Evolutionary conservation across 169 alveolate genomes (phyloP).

Genomic region (Toxoplasma gondii): DNA sequence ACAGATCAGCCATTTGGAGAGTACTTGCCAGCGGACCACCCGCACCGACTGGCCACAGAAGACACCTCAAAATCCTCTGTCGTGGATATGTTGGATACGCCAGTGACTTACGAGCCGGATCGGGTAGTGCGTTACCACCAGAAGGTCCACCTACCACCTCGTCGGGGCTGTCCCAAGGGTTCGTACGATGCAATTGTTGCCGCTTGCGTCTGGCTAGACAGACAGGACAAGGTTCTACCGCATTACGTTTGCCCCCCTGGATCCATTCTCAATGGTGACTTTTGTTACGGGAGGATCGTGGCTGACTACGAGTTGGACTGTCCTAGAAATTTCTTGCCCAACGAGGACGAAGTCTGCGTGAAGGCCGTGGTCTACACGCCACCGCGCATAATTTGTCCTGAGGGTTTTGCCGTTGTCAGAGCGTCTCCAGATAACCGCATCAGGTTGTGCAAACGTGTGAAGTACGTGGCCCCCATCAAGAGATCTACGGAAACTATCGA

Average conservation of each 20-base stretch:
- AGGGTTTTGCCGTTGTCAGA: slow-evolving; percentile 20
- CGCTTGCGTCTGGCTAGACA: slow-evolving; percentile 61
- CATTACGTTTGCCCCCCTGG: slow-evolving; percentile 59
- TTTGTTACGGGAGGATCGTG: slow-evolving; percentile 45
- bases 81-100: background rate
- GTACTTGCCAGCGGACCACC: background rate
- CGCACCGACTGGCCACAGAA: background rate
- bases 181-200: slow-evolving; percentile 26
- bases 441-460: slow-evolving; percentile 12
- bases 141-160: slow-evolving; percentile 45
- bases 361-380: slow-evolving; percentile 31
- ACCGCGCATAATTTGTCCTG: slow-evolving; percentile 10
- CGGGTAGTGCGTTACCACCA: background rate
- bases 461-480: slow-evolving; percentile 31
- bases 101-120: background rate
- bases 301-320: slow-evolving; percentile 54
- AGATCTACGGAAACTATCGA: background rate
- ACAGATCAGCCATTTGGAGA: background rate
- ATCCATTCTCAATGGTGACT: slow-evolving; percentile 46
- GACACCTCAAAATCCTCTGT: background rate
- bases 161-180: slow-evolving; percentile 51
- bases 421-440: background rate
- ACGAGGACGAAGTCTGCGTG: slow-evolving; percentile 44
- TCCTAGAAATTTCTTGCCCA: slow-evolving; percentile 37
- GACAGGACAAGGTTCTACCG: slow-evolving; percentile 45